These are phyloP conservation scores for Psilocybe sp. DNA, from an alignment of 768 basidiomycete genomes.

Conservation along the genomic window DNA sequence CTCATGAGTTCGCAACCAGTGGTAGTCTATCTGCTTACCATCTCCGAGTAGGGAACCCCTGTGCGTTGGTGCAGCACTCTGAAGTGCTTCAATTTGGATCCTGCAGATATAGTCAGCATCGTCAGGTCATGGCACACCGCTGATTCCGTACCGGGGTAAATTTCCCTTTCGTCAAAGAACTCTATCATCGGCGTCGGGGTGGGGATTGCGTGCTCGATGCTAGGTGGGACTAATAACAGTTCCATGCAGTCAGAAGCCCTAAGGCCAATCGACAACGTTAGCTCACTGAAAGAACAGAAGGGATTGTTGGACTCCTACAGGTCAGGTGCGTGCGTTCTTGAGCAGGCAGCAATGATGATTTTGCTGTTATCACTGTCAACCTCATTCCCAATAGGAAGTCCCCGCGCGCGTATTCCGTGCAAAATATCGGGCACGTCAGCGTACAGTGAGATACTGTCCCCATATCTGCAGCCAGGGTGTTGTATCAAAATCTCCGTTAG, in stretches of 20 bases:
- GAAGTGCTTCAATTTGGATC: conserved; percentile 84
- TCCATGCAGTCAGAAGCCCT: conserved; percentile 79
- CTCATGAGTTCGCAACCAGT: no score
- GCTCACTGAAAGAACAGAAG: neutral
- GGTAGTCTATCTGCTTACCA: no score
- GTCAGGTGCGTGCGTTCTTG: conserved; percentile 64
- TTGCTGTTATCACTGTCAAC: conserved; percentile 9
- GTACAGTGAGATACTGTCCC: conserved; percentile 66
- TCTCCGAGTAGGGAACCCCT: conserved; percentile 74
- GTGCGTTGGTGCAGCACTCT: conserved; percentile 68
- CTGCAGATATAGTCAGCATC: conserved; percentile 26
- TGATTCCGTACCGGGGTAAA: conserved; percentile 63
- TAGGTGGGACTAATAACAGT: conserved; percentile 51
- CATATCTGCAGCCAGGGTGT: conserved; percentile 38
- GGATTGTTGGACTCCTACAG: conserved; percentile 47
- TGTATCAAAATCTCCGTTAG: neutral
- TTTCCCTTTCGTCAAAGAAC: conserved; percentile 71
- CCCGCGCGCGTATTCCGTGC: conserved; percentile 42
- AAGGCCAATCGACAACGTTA: neutral
- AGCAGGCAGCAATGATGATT: conserved; percentile 66
- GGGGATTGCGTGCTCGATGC: conserved; percentile 24
- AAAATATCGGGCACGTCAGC: conserved; percentile 74
- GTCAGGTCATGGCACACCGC: neutral
- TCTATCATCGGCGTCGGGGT: conserved; percentile 45
- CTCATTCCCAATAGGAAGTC: conserved; percentile 26